A percentile compares a stretch with the other conserved stretches of the same genome.
Conservation (phyloP, 164 flowering plant genomes). For the Annona cherimola region DNA sequence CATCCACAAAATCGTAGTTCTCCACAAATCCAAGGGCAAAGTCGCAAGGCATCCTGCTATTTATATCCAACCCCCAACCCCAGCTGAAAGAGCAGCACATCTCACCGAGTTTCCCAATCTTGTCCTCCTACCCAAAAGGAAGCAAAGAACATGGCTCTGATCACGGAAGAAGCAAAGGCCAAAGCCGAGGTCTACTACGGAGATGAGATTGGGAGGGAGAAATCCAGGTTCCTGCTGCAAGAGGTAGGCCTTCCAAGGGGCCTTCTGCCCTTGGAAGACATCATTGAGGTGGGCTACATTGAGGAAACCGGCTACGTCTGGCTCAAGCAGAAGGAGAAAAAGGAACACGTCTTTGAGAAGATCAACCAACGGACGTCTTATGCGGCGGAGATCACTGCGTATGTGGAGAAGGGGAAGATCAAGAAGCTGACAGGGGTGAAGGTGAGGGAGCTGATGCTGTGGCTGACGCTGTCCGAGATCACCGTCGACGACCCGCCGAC, state of each 20-base stretch:
- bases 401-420: conserved; percentile 7
- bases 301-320: conserved; percentile 8
- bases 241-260: conserved; percentile 11
- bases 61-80: neutral
- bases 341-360: conserved; percentile 4
- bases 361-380: neutral
- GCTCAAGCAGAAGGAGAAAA: conserved; percentile 11
- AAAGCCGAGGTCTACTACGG: conserved; percentile 10
- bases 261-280: conserved; percentile 6
- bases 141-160: neutral
- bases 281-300: conserved; percentile 5
- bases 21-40: neutral
- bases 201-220: conserved; percentile 9
- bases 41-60: neutral
- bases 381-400: conserved; percentile 9
- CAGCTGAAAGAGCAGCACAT: neutral
- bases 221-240: neutral
- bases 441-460: conserved; percentile 7
- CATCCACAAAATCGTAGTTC: neutral
- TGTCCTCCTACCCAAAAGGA: neutral
- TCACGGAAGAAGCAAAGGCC: conserved; percentile 5
- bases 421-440: conserved; percentile 6
- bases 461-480: conserved; percentile 4
- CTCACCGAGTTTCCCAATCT: neutral
- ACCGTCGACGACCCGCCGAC: conserved; percentile 1